Conservation (phyloP, 108 stramenopile genomes). For the Cyclotella atomus region DNA sequence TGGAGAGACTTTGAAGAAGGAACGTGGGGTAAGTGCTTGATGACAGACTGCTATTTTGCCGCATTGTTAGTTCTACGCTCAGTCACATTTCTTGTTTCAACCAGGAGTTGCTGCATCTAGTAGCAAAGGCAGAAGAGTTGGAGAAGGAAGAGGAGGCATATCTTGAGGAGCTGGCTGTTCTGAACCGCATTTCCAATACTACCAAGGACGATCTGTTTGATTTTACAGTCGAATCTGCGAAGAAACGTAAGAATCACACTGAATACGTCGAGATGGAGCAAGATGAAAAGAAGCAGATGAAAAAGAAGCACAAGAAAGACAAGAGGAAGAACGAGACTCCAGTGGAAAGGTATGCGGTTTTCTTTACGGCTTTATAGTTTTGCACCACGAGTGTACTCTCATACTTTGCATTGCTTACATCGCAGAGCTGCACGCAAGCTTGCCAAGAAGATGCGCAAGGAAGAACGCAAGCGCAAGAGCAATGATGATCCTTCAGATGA, state of each 20-base stretch:
- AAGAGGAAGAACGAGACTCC: conserved; percentile 30
- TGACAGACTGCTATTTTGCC: too few relatives aligned
- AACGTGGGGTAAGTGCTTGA: not conserved
- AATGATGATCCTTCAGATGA: not conserved
- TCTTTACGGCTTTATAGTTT: too few relatives aligned
- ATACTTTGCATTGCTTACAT: too few relatives aligned
- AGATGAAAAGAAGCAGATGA: conserved; percentile 23
- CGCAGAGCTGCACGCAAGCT: conserved; percentile 18
- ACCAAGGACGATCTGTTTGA: conserved; percentile 9
- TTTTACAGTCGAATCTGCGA: not conserved
- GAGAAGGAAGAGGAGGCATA: conserved; percentile 34
- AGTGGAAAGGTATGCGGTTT: conserved; percentile 38
- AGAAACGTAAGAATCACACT: conserved; percentile 21
- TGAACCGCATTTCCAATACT: not conserved
- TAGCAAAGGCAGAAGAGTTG: conserved; percentile 37
- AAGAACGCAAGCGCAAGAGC: conserved; percentile 16
- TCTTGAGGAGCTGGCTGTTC: conserved; percentile 32
- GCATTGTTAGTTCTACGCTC: too few relatives aligned
- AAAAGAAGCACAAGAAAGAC: conserved; percentile 26
- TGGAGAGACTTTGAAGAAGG: conserved; percentile 16
- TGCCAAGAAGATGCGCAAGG: conserved; percentile 25
- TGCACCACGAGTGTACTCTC: too few relatives aligned
- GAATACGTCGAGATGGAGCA: conserved; percentile 1
- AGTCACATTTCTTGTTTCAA: too few relatives aligned
- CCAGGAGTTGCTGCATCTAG: conserved; percentile 38